Conservation (phyloP, 805 yeast species). For the Saccharomycopsis synnaedendra region DNA sequence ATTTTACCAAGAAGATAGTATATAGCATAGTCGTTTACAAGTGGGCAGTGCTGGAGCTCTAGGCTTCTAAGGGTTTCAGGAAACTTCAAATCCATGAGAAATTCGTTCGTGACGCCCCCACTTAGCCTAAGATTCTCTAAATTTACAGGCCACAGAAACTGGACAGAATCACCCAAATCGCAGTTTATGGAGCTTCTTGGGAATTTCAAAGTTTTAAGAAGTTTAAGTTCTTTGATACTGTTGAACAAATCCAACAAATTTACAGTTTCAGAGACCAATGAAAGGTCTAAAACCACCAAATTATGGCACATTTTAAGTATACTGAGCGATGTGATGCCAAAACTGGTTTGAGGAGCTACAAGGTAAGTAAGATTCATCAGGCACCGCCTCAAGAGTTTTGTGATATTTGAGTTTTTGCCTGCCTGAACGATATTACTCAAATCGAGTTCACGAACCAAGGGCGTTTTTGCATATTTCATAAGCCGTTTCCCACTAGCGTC, state of each 20-base stretch:
- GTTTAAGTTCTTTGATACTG: slow-evolving; percentile 51
- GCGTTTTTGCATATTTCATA: slow-evolving; percentile 31
- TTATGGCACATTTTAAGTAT: slow-evolving; percentile 61
- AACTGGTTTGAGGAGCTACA: slow-evolving; percentile 89
- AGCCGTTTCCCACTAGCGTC: slow-evolving; percentile 17
- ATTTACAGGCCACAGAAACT: slow-evolving; percentile 65
- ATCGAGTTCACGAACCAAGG: slow-evolving; percentile 54
- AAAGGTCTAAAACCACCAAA: slow-evolving; percentile 58
- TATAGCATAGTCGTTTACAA: slow-evolving; percentile 53
- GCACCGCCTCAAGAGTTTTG: slow-evolving; percentile 72
- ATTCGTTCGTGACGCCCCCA: slow-evolving; percentile 83
- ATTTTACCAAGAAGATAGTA: slow-evolving; percentile 47
- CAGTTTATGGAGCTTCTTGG: slow-evolving; percentile 82
- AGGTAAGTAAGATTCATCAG: slow-evolving; percentile 53
- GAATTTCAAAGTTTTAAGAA: slow-evolving; percentile 66
- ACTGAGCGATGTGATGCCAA: slow-evolving; percentile 84
- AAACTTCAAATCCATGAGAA: slow-evolving; percentile 55
- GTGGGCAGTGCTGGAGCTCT: slow-evolving; percentile 84
- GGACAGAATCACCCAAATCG: background rate
- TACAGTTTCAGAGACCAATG: slow-evolving; percentile 84
- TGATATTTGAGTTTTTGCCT: slow-evolving; percentile 85
- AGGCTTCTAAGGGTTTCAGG: slow-evolving; percentile 62
- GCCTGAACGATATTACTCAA: slow-evolving; percentile 73
- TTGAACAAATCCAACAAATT: slow-evolving; percentile 70
- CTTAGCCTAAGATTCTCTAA: slow-evolving; percentile 63